Evolutionary conservation across 305 asterid species (phyloP), one percentile per base, ranked within the genome.

Genomic region (Fraxinus sp.): DNA sequence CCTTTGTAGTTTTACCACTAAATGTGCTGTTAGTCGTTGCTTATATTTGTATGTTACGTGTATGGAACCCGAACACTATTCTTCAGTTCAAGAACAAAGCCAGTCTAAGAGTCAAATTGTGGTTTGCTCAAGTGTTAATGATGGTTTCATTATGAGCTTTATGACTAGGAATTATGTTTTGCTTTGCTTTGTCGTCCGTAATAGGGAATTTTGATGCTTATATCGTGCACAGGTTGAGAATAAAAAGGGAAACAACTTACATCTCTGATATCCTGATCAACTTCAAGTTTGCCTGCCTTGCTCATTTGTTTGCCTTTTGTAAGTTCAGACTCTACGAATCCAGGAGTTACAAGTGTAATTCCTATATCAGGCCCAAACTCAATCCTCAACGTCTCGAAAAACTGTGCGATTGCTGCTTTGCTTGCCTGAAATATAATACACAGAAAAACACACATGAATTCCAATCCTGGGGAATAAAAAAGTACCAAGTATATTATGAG

Each of bases 341-440:
- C 97, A 0, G 95, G 96, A 0, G 97, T 91, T 14, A 91, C 95
- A 0, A 92, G 85, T 1, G 98, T 94, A 5, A 94, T 88, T n/a
- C 93, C 93, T 0, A 93, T 84, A 72, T 93, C 94, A 0, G 90
- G 87, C 6, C 94, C 93, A 41, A 95, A 89, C 77, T 92, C 98
- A 13, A 95, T 87, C 79, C 99, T 89, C 64, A 93, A 55, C 0
- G 97, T 94, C 90, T 95, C 99, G n/a, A 89, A 95, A 74, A 93
- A 95, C 36, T 94, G 97, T 0, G 87, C 62, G 5, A 93, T 74
- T 28, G 99, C 98, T 49, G 99, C 97, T 87, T 95, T 95, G 87
- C 94, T 93, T 9, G 98, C 99, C 99, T 93, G 85, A 8, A 37
- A 37, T 36, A 84, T 13, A 43, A 18, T 4, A n/a, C 14, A 13